Percentiles rank a stretch among this genome's conserved stretches.
Conservation (phyloP, 768 basidiomycete genomes). For the Lentinula edodes region DNA sequence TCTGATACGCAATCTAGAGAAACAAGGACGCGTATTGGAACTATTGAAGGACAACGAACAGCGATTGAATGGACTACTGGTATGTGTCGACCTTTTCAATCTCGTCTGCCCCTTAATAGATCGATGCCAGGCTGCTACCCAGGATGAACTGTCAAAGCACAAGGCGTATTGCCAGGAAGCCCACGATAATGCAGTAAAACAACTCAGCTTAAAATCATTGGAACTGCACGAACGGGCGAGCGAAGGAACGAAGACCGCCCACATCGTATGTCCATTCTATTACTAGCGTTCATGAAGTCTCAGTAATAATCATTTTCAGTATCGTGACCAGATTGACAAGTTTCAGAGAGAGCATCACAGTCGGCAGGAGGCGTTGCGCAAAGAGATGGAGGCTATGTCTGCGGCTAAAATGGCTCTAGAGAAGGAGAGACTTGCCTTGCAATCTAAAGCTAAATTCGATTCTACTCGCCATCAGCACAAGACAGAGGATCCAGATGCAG, state of each 20-base stretch:
- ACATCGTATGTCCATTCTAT: not conserved
- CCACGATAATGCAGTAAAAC: not conserved
- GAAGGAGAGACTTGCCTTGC: constrained; percentile 1
- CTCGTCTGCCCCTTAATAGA: not conserved
- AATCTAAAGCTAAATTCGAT: constrained; percentile 14
- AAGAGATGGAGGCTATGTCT: not conserved
- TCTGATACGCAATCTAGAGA: constrained; percentile 42
- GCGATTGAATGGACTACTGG: constrained; percentile 51
- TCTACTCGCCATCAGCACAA: constrained; percentile 20
- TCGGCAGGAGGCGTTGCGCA: constrained; percentile 1
- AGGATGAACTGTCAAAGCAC: not conserved
- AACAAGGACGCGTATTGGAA: constrained; percentile 55
- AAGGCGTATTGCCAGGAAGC: not conserved
- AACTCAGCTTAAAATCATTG: not conserved
- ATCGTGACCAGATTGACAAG: constrained; percentile 14
- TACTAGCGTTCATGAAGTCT: not conserved
- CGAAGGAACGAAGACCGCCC: not conserved
- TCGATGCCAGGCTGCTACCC: not conserved
- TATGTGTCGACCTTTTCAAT: constrained; percentile 25
- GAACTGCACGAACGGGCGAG: not conserved
- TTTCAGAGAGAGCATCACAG: constrained; percentile 22
- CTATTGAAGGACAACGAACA: constrained; percentile 60
- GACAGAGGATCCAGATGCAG: constrained; percentile 44
- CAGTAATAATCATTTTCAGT: not conserved
- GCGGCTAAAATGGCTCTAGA: not conserved